Evolutionary conservation across 495 filamentous ascomycete genomes (phyloP).

Genomic region (Neurospora sp.): DNA sequence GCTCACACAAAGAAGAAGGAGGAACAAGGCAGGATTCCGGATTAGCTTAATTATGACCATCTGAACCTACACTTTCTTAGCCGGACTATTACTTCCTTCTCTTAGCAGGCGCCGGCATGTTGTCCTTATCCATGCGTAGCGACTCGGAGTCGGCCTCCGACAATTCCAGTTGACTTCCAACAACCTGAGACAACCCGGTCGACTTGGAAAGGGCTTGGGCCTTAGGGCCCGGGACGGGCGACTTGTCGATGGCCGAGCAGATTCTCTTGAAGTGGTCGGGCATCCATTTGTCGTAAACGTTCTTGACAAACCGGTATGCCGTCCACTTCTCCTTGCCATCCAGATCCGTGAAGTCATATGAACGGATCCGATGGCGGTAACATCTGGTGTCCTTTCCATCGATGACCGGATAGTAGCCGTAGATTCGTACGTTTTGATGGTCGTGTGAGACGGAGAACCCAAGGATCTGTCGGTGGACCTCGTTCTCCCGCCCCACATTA

Average conservation of each 20-base stretch:
- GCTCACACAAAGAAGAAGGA: no score
- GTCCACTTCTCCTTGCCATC: background rate
- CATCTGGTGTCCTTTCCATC: slow-evolving; percentile 5
- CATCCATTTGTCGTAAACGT: slow-evolving; percentile 30
- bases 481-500: slow-evolving; percentile 21
- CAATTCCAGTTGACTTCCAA: background rate
- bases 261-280: slow-evolving; percentile 27
- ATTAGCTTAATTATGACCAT: no score
- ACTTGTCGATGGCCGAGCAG: slow-evolving; percentile 29
- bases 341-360: background rate
- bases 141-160: slow-evolving; percentile 2
- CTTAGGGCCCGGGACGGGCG: slow-evolving; percentile 16
- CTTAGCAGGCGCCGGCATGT: no score
- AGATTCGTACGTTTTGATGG: slow-evolving; percentile 24
- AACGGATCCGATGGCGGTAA: slow-evolving; percentile 5
- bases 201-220: slow-evolving; percentile 7
- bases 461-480: slow-evolving; percentile 31
- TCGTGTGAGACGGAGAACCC: slow-evolving; percentile 42
- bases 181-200: slow-evolving; percentile 5
- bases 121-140: background rate
- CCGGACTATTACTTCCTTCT: no score
- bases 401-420: slow-evolving; percentile 24
- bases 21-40: no score
- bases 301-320: slow-evolving; percentile 13
- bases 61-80: no score